Conservation (phyloP, 306 rosid species). For the Cucumis hystrix region DNA sequence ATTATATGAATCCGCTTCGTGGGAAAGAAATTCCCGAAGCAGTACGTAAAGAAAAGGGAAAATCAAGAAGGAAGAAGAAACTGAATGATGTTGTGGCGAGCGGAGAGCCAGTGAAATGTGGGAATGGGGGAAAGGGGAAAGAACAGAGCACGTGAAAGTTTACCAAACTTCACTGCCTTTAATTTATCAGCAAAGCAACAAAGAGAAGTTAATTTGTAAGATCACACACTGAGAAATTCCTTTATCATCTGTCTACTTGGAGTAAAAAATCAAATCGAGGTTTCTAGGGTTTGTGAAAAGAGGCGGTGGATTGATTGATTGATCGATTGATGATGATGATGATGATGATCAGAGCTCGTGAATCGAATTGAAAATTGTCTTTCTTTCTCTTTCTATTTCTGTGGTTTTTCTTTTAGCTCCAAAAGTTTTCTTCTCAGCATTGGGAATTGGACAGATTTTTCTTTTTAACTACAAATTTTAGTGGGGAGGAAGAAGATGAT, state of each 20-base stretch:
- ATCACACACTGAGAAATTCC: not conserved
- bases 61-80: not conserved
- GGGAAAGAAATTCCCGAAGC: not conserved
- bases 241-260: not conserved
- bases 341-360: not conserved
- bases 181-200: not conserved
- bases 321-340: not conserved
- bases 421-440: not conserved
- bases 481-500: not conserved
- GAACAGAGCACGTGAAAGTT: not conserved
- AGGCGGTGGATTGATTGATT: not conserved
- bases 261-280: not conserved
- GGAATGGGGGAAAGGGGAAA: not conserved
- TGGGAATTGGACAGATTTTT: not conserved
- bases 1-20: not conserved
- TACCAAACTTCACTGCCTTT: constrained; percentile 4
- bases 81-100: not conserved
- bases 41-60: not conserved
- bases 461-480: not conserved
- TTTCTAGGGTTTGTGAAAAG: not conserved
- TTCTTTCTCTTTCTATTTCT: not conserved
- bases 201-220: not conserved
- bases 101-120: not conserved
- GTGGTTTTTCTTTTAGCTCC: not conserved
- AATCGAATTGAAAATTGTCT: not conserved